Evolutionary conservation across 2,329 filamentous ascomycete genomes (phyloP), one percentile per base, ranked within the genome.

Genomic region (Ophiosphaerella narmari): DNA sequence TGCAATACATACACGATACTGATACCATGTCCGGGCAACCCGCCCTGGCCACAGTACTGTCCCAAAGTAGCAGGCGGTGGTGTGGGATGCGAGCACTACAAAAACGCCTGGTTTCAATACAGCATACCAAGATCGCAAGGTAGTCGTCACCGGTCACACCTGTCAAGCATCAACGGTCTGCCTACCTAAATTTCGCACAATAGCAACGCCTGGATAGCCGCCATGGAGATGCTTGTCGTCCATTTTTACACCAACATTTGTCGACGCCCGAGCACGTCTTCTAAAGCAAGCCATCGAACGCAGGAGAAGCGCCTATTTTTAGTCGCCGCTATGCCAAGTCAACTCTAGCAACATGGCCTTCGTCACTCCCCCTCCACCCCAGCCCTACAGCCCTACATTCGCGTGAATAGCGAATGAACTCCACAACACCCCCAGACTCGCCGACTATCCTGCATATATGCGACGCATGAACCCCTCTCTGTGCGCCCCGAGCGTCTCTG

Each of bases 311-410:
- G 43, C 43, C 63, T 68, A 69, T 68, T 61, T 68, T 68, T 67
- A 63, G 62, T 43, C 52, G 26, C 54, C 50, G 46, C 48, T 23
- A 38, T 43, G 54, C 49, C 47, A 46, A 51, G 50, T 44, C 18
- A 57, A 54, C 54, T 21, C 56, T 55, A 39, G 58, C 52, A 41
- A 58, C 52, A 59, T 51, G 54, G 52, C 45, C 46, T 39, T 40
- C 39, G 31, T 35, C 36, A 31, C 46, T 41, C 45, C 23, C 41
- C 40, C 36, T 29, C 39, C 39, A 29, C 44, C 37, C 34, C 51
- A 59, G 51, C 58, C 53, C 53, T 57, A 55, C 55, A 61, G 62
- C 59, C 62, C 56, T 65, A 62, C 55, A 61, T 57, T 57, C 57
- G 47, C 62, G 61, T 42, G 43, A 26, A 39, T 35, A 51, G 48